Base-by-base conservation (phyloP, 352 stramenopile species). In the Elongisporangium prolatum region DNA sequence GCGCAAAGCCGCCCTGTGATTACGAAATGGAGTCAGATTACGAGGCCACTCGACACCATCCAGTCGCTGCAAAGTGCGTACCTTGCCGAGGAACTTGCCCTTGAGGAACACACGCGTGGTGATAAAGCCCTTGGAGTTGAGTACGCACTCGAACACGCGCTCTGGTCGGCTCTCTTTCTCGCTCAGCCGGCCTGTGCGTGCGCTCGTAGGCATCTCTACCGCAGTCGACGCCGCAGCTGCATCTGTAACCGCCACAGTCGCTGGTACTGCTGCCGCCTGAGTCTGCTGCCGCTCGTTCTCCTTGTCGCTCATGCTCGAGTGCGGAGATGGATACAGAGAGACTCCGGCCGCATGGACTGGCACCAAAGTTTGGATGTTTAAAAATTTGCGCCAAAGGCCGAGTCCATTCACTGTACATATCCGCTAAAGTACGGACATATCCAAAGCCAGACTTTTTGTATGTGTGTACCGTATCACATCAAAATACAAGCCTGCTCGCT, bases 1-100 rank as follows among this genome's bases (percentile, higher is more conserved):
- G 96, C 20, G 97, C 97, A 73, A 99, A 99, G 5, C 97, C 97
- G 58, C 97, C 97, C 85, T 96, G 53, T 59, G 21, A 44, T 50
- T 6, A 34, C 16, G 17, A 59, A 50, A 20, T 11, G 4, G 21
- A 59, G 51, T 20, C 13, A 9, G 13, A 1, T 14, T 20, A 53
- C 22, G 14, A 10, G 13, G 21, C 4, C 20, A 17, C 22, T 13
- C 14, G 16, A 2, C 17, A 28, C 9, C 56, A 20, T 28, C 20
- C 20, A 22, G 13, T 8, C 44, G 9, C 17, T 17, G n/a, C 1
- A 21, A n/a, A 21, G 16, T 8, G 22, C 68, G 38, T 52, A 93
- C 85, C 77, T 98, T 98, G 62, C 96, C 96, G 20, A 99, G 80
- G 56, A 98, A 86, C 57, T 93, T 91, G 40, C 96, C 96, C 68